A percentile compares a stretch with the other conserved stretches of the same genome.
phyloP scores from a whole-genome alignment of 345 rosid genomes.

The Eucalyptus marginata region DNA sequence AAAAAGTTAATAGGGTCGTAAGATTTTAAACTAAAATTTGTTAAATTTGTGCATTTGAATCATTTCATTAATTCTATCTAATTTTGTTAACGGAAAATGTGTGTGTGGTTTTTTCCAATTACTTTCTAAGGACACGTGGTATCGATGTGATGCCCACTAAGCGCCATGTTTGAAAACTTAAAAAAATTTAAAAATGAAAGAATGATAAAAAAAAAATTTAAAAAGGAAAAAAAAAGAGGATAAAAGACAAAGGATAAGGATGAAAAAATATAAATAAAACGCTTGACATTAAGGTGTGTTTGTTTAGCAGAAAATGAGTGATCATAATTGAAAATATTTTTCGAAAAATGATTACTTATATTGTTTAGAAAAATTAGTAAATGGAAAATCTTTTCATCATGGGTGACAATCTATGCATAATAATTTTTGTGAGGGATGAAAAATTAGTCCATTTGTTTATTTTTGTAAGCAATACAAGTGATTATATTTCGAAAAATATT shows the following conservation, averaged over 20 bases:
- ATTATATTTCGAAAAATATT: too few relatives aligned
- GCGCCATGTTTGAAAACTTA: rapidly evolving
- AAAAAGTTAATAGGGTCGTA: rapidly evolving
- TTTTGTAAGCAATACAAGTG: too few relatives aligned
- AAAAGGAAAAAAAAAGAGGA: too few relatives aligned
- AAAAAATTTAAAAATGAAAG: too few relatives aligned
- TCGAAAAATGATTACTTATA: rapidly evolving
- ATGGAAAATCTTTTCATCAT: rapidly evolving
- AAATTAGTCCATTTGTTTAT: too few relatives aligned
- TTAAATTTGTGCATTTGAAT: not conserved
- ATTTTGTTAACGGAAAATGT: rapidly evolving
- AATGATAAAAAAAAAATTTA: too few relatives aligned
- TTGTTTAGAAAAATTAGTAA: too few relatives aligned
- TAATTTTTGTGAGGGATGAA: rapidly evolving
- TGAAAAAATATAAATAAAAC: too few relatives aligned
- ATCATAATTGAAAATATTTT: rapidly evolving
- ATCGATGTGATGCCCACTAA: rapidly evolving
- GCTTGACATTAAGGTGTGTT: too few relatives aligned
- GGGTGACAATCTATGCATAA: too few relatives aligned
- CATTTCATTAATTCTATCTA: too few relatives aligned
- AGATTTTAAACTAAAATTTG: not conserved
- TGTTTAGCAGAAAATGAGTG: rapidly evolving
- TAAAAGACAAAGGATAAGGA: too few relatives aligned
- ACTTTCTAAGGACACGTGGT: rapidly evolving
- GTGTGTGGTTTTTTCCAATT: rapidly evolving